Base-by-base conservation (phyloP, 768 basidiomycete genomes). In the Pleurotus platypus region DNA sequence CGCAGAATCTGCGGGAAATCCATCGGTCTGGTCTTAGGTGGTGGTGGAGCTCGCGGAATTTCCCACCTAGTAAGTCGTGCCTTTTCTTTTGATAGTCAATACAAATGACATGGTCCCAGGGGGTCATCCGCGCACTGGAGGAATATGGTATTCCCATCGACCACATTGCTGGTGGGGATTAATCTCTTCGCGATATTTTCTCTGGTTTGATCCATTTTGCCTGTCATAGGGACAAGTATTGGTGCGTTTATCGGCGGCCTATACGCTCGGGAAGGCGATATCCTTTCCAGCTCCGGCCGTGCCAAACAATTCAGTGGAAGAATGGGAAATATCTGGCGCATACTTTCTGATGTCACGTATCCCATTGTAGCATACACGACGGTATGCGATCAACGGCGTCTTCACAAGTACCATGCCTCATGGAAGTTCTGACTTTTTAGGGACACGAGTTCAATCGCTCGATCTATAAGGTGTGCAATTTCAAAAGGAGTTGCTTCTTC, bases 81-180 rank as follows among this genome's bases (percentile, higher is more conserved):
- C 8, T 24, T 47, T 20, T 49, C 58, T 45, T 57, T 3, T 43
- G 20, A 51, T 15, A 6, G 18, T 26, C 15, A 26, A 58, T 63
- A 51, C 18, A 45, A 46, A 49, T 53, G 40, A 48, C 57, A 56
- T 53, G 24, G n/a, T 42, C 50, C 12, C 61, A 94, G 92, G 97
- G 97, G n/a, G 82, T 94, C 59, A 82, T 99, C 56, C 87, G 90
- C 45, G 96, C 95, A 2, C 67, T 98, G 60, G 92, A 94, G 64
- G 97, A 99, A 66, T 86, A 83, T 54, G 87, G 90, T 3, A 89
- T 98, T 54, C 97, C 97, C 0, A 88, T 99, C 50, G 97, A 99
- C 64, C 89, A 94, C 62, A 86, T 98, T 60, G 93, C 87, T 58
- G 94, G 92, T 80, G 56, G 58, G 73, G 20, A 45, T 16, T 45